Base-by-base conservation (phyloP, 805 yeast genomes). In the Kregervanrija delftensis region DNA sequence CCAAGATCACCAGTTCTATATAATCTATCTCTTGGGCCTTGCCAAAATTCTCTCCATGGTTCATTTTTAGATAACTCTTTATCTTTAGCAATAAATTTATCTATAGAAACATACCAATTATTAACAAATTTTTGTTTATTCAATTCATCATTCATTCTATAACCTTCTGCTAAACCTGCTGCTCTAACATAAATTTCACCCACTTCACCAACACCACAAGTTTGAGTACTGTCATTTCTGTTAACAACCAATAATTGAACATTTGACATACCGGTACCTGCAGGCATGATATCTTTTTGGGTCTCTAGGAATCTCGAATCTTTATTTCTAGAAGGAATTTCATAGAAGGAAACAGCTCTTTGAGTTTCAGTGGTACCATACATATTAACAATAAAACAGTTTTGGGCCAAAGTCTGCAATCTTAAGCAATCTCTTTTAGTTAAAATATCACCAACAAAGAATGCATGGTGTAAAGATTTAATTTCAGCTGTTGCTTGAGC, bases 331-430 rank as follows among this genome's bases (percentile, higher is more conserved):
- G 95, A 79, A 37, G 86, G 80, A 49, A 95, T 91, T 63, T 88
- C 95, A 67, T 79, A 95, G 67, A 78, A 93, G 0, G 98, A 90
- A 22, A 93, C 99, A 2, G 99, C 93, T 61, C 99, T 79, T 72
- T 95, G 99, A 12, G 99, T 93, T 66, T 93, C 99, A 10, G 99
- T 93, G 35, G 99, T 93, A 59, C 99, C 99, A 64, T 93, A 93
- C 99, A 93, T 93, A 68, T 93, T 93, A 54, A 93, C 95, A 59
- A 93, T 91, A 61, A 66, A 71, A 44, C 87, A 95, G 58, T 93
- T 91, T 61, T 81, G 81, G 11, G 98, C 98, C 56, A 93, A 74
- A 1, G 93, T 79, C 64, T 93, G 99, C 55, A 93, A 73, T 59
- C 97, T 78, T 53, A 87, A 69, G 67, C 99, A 93, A 66, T 95